Conservation (phyloP, 1,139 yeast genomes). For the Geotrichum cucujoidarum region DNA sequence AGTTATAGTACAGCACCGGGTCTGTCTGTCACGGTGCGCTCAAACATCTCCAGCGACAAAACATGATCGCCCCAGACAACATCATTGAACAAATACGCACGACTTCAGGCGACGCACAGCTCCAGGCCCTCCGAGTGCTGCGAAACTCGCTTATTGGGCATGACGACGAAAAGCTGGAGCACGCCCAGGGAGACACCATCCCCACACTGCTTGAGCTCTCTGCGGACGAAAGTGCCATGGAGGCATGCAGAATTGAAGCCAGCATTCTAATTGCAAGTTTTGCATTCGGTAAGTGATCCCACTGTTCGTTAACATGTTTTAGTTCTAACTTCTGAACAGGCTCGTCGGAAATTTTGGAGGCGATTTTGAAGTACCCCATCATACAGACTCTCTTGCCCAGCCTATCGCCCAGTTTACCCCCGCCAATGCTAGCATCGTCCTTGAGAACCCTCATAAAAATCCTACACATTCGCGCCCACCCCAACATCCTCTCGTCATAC, state of each 20-base stretch:
- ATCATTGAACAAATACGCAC: constrained; percentile 10
- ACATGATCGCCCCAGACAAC: constrained; percentile 19
- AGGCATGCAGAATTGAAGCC: constrained; percentile 31
- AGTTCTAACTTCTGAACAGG: constrained; percentile 15
- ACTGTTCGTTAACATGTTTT: background rate
- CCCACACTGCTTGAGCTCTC: constrained; percentile 29
- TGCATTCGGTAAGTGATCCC: constrained; percentile 29
- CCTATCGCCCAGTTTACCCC: constrained; percentile 20
- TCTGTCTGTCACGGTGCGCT: no score
- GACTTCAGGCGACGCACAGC: constrained; percentile 20
- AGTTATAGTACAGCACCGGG: no score
- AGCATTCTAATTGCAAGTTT: constrained; percentile 34
- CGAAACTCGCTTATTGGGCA: constrained; percentile 38
- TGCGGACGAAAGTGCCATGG: constrained; percentile 13
- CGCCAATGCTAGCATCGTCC: constrained; percentile 26
- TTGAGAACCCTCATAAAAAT: constrained; percentile 30
- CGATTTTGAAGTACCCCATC: constrained; percentile 25
- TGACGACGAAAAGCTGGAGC: constrained; percentile 32
- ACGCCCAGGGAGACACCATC: constrained; percentile 28
- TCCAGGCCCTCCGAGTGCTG: constrained; percentile 27
- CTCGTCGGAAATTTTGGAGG: constrained; percentile 25
- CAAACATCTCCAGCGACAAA: no score
- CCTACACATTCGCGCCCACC: constrained; percentile 25
- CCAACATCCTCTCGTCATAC: constrained; percentile 23
- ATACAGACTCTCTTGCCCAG: constrained; percentile 24